Evolutionary conservation across 2,329 filamentous ascomycete genomes (phyloP).

Genomic region (Sphaerulina vaccinii): DNA sequence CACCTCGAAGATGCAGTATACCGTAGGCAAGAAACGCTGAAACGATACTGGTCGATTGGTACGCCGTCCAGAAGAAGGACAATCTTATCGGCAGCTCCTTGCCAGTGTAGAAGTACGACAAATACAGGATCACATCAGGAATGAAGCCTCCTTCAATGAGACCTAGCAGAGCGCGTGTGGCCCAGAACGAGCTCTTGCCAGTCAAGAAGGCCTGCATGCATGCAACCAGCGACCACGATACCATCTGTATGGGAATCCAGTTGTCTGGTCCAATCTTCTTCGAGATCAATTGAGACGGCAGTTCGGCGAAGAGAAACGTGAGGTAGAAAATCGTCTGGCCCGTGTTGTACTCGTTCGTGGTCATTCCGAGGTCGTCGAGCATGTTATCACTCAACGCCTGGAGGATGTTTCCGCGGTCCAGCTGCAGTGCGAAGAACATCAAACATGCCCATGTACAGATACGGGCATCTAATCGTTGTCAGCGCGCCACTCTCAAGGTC

Average conservation of each 20-base stretch:
- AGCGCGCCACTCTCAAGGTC: too few relatives aligned
- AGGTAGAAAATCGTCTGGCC: slow-evolving; percentile 64
- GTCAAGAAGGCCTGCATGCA: slow-evolving; percentile 37
- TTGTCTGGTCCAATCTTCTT: slow-evolving; percentile 48
- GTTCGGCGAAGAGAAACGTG: slow-evolving; percentile 66
- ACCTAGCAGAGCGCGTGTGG: slow-evolving; percentile 43
- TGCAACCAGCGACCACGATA: slow-evolving; percentile 48
- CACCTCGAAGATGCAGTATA: slow-evolving; percentile 49
- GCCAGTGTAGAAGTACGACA: slow-evolving; percentile 72
- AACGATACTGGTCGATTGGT: slow-evolving; percentile 57
- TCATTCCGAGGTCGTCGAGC: slow-evolving; percentile 52
- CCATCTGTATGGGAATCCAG: slow-evolving; percentile 49
- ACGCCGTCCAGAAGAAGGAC: slow-evolving; percentile 70
- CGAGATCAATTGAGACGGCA: slow-evolving; percentile 42
- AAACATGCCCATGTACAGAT: slow-evolving; percentile 55
- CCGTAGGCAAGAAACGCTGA: slow-evolving; percentile 59
- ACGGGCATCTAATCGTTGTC: too few relatives aligned
- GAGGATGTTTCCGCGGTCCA: slow-evolving; percentile 59
- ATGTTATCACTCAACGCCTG: slow-evolving; percentile 65
- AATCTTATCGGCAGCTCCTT: slow-evolving; percentile 67
- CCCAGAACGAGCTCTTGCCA: slow-evolving; percentile 40
- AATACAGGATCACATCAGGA: slow-evolving; percentile 65
- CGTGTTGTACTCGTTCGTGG: slow-evolving; percentile 48
- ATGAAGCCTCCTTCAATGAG: slow-evolving; percentile 55
- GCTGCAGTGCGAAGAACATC: slow-evolving; percentile 55